Conservation (phyloP, 371 early-diverging fungal species). For the Mortierella sp. region DNA sequence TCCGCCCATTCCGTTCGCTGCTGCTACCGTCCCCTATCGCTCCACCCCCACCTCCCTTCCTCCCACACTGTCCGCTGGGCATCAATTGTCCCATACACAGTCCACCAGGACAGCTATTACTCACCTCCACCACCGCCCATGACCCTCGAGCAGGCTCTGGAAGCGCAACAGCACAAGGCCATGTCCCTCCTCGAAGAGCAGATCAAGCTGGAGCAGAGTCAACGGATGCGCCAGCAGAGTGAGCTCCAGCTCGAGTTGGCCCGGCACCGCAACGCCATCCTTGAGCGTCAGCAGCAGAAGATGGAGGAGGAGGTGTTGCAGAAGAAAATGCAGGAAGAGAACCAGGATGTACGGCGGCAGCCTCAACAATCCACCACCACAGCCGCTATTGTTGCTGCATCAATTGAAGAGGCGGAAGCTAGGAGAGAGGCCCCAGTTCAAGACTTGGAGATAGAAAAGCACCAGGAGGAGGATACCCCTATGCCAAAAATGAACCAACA, state of each 20-base stretch:
- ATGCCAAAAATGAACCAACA: not conserved
- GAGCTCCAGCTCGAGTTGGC: constrained; percentile 45
- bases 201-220: constrained; percentile 36
- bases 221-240: constrained; percentile 36
- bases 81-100: constrained; percentile 38
- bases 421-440: not conserved
- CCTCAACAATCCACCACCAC: not conserved
- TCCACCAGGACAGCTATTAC: constrained; percentile 17
- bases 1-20: not conserved
- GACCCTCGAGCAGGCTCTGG: constrained; percentile 37
- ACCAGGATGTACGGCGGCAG: constrained; percentile 7
- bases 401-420: not conserved
- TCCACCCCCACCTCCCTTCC: constrained; percentile 1
- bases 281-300: constrained; percentile 24
- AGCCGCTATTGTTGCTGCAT: not conserved
- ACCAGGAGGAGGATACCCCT: not conserved
- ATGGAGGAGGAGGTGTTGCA: not conserved
- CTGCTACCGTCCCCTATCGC: not conserved
- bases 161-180: constrained; percentile 15
- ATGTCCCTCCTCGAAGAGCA: constrained; percentile 40
- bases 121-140: constrained; percentile 46
- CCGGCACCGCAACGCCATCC: constrained; percentile 38
- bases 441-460: not conserved
- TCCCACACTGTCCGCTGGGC: constrained; percentile 37
- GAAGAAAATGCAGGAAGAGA: constrained; percentile 7